A percentile compares a stretch with the other conserved stretches of the same genome.
Conservation (phyloP, 208 protist species). For the Leishmania guyanensis region DNA sequence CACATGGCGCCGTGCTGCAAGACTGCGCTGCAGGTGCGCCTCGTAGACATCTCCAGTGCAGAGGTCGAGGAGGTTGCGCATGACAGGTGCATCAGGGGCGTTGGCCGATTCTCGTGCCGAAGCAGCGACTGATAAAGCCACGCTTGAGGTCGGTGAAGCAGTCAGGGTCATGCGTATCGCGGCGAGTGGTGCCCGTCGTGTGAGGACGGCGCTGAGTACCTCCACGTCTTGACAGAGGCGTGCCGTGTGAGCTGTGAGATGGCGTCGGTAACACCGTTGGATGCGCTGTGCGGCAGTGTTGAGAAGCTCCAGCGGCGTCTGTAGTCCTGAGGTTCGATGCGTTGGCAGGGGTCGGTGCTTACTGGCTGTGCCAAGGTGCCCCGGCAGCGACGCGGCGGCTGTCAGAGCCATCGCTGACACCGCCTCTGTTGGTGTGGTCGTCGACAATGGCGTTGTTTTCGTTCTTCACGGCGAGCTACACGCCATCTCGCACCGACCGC, state of each 20-base stretch:
- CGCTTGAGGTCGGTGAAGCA: background rate
- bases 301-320: background rate
- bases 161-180: conserved; percentile 14
- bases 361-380: background rate
- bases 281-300: conserved; percentile 15
- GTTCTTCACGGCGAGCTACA: background rate
- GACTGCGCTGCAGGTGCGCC: conserved; percentile 23
- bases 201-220: conserved; percentile 27
- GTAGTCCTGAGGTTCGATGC: background rate
- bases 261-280: conserved; percentile 22
- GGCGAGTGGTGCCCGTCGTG: conserved; percentile 19
- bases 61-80: conserved; percentile 30
- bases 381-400: background rate
- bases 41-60: conserved; percentile 47
- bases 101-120: background rate
- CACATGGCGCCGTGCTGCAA: conserved; percentile 36
- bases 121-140: background rate
- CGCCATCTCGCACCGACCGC: background rate
- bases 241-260: conserved; percentile 1
- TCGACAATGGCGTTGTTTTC: background rate
- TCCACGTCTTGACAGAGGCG: conserved; percentile 19
- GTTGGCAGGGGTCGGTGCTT: background rate
- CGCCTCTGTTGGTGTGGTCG: background rate
- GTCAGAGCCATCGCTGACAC: background rate
- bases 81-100: background rate